phyloP scores from a whole-genome alignment of 2,329 filamentous ascomycete species.

The Arthroderma sp. region DNA sequence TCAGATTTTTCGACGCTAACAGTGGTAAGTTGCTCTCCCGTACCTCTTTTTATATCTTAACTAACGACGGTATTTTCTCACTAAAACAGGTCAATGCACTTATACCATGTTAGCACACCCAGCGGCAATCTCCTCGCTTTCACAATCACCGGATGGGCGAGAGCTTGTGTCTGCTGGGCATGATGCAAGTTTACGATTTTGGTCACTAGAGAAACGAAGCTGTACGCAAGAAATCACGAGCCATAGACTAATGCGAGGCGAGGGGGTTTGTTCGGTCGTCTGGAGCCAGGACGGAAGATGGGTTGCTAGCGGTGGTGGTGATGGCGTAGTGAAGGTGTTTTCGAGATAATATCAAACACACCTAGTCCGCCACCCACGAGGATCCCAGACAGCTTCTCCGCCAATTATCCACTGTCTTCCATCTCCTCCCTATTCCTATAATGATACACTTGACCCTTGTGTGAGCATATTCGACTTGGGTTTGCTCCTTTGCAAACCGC shows the following conservation, averaged over 20 bases:
- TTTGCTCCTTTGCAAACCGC: not conserved
- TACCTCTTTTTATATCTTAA: constrained; percentile 14
- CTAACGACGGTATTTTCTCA: not conserved
- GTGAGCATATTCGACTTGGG: constrained; percentile 1
- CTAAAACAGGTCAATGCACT: constrained; percentile 74
- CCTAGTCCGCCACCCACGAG: not conserved
- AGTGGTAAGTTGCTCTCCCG: constrained; percentile 58
- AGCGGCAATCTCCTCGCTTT: constrained; percentile 80
- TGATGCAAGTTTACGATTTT: constrained; percentile 90
- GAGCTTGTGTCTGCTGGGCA: constrained; percentile 94
- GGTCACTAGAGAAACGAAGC: constrained; percentile 87
- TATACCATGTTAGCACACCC: constrained; percentile 98
- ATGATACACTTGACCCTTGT: not conserved
- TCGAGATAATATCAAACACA: constrained; percentile 23
- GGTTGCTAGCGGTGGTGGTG: constrained; percentile 87
- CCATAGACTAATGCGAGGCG: constrained; percentile 87
- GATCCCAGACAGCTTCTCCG: not conserved
- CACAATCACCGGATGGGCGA: constrained; percentile 80
- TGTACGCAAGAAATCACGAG: constrained; percentile 93
- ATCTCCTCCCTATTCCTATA: not conserved
- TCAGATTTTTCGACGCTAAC: constrained; percentile 96
- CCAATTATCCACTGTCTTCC: not conserved
- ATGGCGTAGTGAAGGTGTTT: constrained; percentile 92
- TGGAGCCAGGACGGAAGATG: constrained; percentile 94
- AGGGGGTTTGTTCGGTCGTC: constrained; percentile 85